Percentiles rank a stretch among this genome's conserved stretches.
phyloP scores from a whole-genome alignment of 768 basidiomycete genomes.

The Hemileccinum rubropunctum region DNA sequence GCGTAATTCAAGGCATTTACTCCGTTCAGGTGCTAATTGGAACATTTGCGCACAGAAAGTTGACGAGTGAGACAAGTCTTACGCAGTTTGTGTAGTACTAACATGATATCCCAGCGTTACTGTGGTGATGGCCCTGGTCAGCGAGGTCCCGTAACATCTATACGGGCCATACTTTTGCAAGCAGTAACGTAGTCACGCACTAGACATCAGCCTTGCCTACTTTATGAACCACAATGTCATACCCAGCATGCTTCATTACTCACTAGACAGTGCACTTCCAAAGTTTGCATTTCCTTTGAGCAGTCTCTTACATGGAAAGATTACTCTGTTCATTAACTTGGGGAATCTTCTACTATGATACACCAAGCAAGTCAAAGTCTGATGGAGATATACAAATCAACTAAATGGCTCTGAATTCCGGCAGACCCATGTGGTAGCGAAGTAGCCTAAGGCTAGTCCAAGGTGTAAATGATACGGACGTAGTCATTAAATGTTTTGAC shows the following conservation, averaged over 20 bases:
- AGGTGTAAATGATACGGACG: constrained; percentile 5
- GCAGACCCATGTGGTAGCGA: too few relatives aligned
- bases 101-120: constrained; percentile 52
- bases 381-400: constrained; percentile 25
- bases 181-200: too few relatives aligned
- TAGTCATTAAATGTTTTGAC: constrained; percentile 74
- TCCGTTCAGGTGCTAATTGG: constrained; percentile 5
- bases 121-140: constrained; percentile 64
- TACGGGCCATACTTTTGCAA: background rate
- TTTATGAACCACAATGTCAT: background rate
- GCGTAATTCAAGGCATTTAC: constrained; percentile 33
- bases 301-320: background rate
- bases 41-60: constrained; percentile 52
- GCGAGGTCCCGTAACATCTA: constrained; percentile 48
- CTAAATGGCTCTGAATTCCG: constrained; percentile 21
- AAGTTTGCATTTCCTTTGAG: background rate
- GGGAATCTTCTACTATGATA: constrained; percentile 26
- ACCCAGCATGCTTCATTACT: background rate
- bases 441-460: constrained; percentile 10
- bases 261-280: background rate
- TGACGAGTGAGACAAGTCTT: constrained; percentile 61
- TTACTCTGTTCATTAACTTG: constrained; percentile 8
- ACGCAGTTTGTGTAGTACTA: constrained; percentile 5
- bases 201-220: too few relatives aligned
- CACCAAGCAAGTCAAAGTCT: constrained; percentile 23